Percentiles rank a stretch among this genome's conserved stretches.
These are phyloP conservation scores for Phytophthora fragariaefolia DNA, from an alignment of 352 stramenopile genomes.

Conservation along the genomic window DNA sequence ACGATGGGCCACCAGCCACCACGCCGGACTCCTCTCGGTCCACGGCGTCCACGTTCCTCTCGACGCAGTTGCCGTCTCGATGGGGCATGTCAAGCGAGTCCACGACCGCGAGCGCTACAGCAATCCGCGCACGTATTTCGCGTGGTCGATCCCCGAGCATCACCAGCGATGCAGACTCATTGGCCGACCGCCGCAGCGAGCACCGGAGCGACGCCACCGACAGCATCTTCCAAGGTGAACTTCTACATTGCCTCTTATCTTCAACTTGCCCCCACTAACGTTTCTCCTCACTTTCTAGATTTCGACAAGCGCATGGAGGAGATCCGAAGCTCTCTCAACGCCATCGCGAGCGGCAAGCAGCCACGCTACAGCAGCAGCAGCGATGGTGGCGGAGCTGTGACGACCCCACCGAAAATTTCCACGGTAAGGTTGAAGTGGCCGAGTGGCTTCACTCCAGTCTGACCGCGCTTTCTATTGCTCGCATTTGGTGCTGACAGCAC, in stretches of 20 bases:
- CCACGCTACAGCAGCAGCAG: background rate
- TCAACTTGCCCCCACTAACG: constrained; percentile 15
- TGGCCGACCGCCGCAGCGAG: constrained; percentile 6
- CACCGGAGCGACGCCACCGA: constrained; percentile 12
- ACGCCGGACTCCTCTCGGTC: constrained; percentile 19
- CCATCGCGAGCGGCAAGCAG: constrained; percentile 48
- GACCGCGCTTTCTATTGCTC: constrained; percentile 3
- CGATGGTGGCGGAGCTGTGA: background rate
- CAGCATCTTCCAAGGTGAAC: constrained; percentile 41
- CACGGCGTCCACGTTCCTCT: constrained; percentile 11
- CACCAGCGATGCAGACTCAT: constrained; percentile 8
- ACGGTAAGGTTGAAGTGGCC: constrained; percentile 23
- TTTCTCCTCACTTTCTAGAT: constrained; percentile 42
- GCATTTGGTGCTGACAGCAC: constrained; percentile 16
- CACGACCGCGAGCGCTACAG: constrained; percentile 10
- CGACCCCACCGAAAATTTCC: constrained; percentile 23
- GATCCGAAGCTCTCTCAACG: constrained; percentile 66
- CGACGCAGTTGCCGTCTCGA: constrained; percentile 17
- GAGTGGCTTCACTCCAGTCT: constrained; percentile 18
- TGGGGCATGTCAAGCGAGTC: constrained; percentile 10
- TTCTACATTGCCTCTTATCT: constrained; percentile 8
- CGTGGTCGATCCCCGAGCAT: constrained; percentile 1
- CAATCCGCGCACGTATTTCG: constrained; percentile 9
- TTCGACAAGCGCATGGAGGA: constrained; percentile 80
- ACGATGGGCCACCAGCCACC: background rate